Evolutionary conservation across 2,329 filamentous ascomycete genomes (phyloP).

Genomic region (Ophiocordyceps sinensis): DNA sequence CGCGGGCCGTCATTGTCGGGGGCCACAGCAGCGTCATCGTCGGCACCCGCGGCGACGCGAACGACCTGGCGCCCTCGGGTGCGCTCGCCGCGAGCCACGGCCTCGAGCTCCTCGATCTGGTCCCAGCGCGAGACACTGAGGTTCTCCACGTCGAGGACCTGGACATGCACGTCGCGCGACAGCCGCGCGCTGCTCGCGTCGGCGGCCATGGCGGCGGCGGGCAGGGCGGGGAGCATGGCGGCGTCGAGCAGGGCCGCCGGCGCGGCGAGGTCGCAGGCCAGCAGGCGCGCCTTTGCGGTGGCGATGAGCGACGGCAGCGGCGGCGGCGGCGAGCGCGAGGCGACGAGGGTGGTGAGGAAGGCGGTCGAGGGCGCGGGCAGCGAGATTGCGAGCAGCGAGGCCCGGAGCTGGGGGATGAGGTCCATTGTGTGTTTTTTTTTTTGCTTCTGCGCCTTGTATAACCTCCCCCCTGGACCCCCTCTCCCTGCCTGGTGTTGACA

Average conservation of each 20-base stretch:
- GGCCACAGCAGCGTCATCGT: conserved; percentile 26
- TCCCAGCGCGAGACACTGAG: conserved; percentile 69
- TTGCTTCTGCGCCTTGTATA: too few species aligned
- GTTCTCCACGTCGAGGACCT: conserved; percentile 79
- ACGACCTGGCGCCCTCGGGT: conserved; percentile 71
- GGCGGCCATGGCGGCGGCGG: conserved; percentile 36
- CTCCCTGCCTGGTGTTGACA: too few species aligned
- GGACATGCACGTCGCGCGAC: conserved; percentile 51
- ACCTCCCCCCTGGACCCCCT: too few species aligned
- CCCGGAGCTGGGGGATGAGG: conserved; percentile 13
- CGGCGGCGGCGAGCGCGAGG: conserved; percentile 38
- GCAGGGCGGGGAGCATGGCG: conserved; percentile 26
- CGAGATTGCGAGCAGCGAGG: conserved; percentile 35
- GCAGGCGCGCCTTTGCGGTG: conserved; percentile 66
- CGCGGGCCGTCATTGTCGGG: conserved; percentile 5
- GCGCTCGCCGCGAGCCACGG: conserved; percentile 56
- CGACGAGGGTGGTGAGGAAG: conserved; percentile 52
- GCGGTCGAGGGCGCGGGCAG: conserved; percentile 34
- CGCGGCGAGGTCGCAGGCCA: conserved; percentile 53
- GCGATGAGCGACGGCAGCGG: conserved; percentile 60
- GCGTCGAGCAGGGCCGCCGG: conserved; percentile 26
- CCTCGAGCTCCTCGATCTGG: conserved; percentile 71
- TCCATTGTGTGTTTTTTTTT: conserved; percentile 7
- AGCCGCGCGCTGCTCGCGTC: conserved; percentile 25
- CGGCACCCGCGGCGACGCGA: conserved; percentile 42